Base-by-base conservation (phyloP, 495 filamentous ascomycete genomes). In the Aspergillus leporis region DNA sequence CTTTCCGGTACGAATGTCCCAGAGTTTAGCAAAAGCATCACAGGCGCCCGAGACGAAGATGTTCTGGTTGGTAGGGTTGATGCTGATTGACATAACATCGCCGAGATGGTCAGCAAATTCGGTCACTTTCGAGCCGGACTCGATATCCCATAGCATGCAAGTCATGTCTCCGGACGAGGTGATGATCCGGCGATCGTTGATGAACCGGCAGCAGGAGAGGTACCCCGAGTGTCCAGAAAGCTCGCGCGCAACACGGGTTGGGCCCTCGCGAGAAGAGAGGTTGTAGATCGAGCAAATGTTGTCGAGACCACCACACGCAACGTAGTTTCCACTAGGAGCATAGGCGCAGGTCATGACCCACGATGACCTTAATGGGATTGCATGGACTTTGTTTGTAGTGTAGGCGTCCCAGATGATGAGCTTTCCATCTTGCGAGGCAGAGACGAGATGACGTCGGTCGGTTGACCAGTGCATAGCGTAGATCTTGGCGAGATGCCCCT, bases 341-440 rank as follows among this genome's bases (percentile, higher is more conserved):
- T 98, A 98, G 65, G 94, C 94, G 83, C 94, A 98, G 64, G 93
- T 98, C 94, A 98, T 98, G 70, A 98, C 94, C 94, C 94, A 98
- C 23, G 94, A 98, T 7, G 94, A 98, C 52, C 94, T 86, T 47
- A 98, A 81, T n/a, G 94, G 94, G 64, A 98, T 98, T 72, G 94
- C 94, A 79, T 98, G 94, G 31, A 98, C 94, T 72, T 98, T 98
- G 80, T 98, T 98, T 58, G 94, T 98, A 58, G 94, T 98, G 81
- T 98, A 98, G 43, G 94, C 94, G 76, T 98, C 94, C 94, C 94
- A 98, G 68, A 98, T 98, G 74, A 98, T 98, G 62, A 98, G 87
- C 82, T 98, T 98, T 71, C 94, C 94, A 70, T 98, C 94, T 76
- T 98, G 94, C 63, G 94, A 98, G 61, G 94, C 94, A 9, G 94